phyloP scores from a whole-genome alignment of 2,329 filamentous ascomycete genomes.

The Sphaerulina vaccinii region DNA sequence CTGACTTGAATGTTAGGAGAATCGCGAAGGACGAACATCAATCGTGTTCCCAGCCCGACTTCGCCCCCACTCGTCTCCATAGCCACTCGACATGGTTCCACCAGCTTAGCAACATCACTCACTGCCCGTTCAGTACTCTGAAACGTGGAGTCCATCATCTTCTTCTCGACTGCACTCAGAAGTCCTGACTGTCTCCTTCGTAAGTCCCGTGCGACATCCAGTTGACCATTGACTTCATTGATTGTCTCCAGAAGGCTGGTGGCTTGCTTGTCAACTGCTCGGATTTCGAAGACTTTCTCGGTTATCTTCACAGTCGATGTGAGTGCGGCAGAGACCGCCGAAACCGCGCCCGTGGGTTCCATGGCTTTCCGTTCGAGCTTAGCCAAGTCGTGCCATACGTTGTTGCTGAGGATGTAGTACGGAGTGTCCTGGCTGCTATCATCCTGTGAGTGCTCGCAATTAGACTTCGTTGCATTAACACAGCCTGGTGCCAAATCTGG shows the following conservation, averaged over 20 bases:
- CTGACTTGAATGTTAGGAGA: constrained; percentile 16
- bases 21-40: constrained; percentile 20
- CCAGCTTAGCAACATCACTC: constrained; percentile 15
- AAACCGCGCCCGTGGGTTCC: neutral
- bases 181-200: constrained; percentile 16
- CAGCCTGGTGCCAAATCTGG: no score
- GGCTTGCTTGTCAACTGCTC: constrained; percentile 19
- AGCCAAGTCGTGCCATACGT: no score
- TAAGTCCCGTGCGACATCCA: constrained; percentile 14
- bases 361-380: no score
- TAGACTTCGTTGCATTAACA: no score
- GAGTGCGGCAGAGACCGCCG: neutral
- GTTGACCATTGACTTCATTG: constrained; percentile 14
- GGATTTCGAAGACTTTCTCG: constrained; percentile 19
- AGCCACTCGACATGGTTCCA: constrained; percentile 20
- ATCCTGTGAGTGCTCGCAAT: no score
- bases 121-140: constrained; percentile 17
- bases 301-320: neutral
- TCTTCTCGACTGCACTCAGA: constrained; percentile 15
- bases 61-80: constrained; percentile 14
- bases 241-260: constrained; percentile 19
- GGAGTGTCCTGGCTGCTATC: no score
- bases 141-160: constrained; percentile 15
- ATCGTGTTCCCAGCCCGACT: constrained; percentile 4
- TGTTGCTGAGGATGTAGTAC: no score